Base-by-base conservation (phyloP, 2,329 filamentous ascomycete species). In the Fusarium longipes region DNA sequence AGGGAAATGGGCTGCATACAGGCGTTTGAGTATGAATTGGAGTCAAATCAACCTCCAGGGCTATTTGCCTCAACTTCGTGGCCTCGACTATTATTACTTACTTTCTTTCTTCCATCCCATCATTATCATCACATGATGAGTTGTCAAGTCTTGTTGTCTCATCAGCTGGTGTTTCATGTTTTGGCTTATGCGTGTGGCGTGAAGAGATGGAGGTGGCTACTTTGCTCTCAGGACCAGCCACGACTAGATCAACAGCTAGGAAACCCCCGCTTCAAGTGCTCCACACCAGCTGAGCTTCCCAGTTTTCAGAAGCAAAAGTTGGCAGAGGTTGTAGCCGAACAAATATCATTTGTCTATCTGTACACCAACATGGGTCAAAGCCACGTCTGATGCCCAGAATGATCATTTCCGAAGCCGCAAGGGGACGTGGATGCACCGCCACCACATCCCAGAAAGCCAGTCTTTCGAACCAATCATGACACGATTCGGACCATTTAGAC, bases 341-440 rank as follows among this genome's bases (percentile, higher is more conserved):
- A 69, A 18, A 58, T 47, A 49, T 68, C 59, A 68, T 65, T 49
- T 50, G 38, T 54, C 45, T 33, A 24, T 24, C 14, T 22, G 20
- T n/a, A 35, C 18, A 20, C 24, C 29, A 42, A 44, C 49, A 40
- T 32, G 47, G 44, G 39, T 52, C 44, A 62, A 53, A 56, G 65
- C 64, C 59, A 60, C 50, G 33, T 44, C 47, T 51, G 17, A 38
- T 49, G n/a, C 17, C 32, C 30, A 35, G 43, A 66, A 59, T 60
- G 64, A 66, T 71, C 69, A 71, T 70, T 66, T 70, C 68, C 68
- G 59, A 65, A 63, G 45, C 33, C 24, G 27, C 45, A 44, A 61
- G 38, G 57, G 56, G 50, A 38, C 47, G 50, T 50, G 63, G 50
- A 53, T 55, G 68, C 69, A 71, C 69, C 57, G 69, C 69, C 69